These are phyloP conservation scores for Globisporangium splendens DNA, from an alignment of 352 stramenopile genomes.

Conservation along the genomic window DNA sequence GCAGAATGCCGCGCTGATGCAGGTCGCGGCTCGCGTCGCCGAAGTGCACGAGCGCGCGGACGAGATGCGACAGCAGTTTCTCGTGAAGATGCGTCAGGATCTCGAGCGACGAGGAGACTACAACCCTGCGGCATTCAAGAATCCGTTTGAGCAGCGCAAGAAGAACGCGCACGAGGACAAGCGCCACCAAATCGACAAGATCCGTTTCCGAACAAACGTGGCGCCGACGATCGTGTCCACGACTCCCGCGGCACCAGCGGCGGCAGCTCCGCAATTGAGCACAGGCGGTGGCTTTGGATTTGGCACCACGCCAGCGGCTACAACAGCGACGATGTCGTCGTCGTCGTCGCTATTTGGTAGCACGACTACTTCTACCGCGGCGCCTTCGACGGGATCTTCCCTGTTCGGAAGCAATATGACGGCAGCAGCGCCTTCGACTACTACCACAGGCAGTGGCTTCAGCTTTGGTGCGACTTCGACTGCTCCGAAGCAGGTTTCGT, in stretches of 20 bases:
- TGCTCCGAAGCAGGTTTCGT: slow-evolving; percentile 60
- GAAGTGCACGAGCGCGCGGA: slow-evolving; percentile 77
- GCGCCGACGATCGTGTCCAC: slow-evolving; percentile 57
- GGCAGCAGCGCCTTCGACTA: slow-evolving; percentile 1
- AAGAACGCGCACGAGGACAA: slow-evolving; percentile 62
- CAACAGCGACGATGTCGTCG: slow-evolving; percentile 8
- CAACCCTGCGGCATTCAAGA: slow-evolving; percentile 59
- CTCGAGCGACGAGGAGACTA: slow-evolving; percentile 53
- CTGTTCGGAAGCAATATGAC: slow-evolving; percentile 14
- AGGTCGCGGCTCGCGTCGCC: slow-evolving; percentile 67
- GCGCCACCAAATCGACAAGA: slow-evolving; percentile 62
- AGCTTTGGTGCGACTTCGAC: slow-evolving; percentile 24
- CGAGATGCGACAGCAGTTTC: slow-evolving; percentile 63
- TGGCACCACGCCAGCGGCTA: slow-evolving; percentile 15
- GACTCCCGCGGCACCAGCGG: slow-evolving; percentile 8
- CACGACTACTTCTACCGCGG: slow-evolving; percentile 1
- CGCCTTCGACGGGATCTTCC: slow-evolving; percentile 6
- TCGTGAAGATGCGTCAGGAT: slow-evolving; percentile 64
- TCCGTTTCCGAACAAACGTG: slow-evolving; percentile 74
- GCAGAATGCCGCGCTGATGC: slow-evolving; percentile 79
- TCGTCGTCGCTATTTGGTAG: slow-evolving; percentile 17
- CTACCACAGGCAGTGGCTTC: slow-evolving; percentile 27
- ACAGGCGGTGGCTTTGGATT: slow-evolving; percentile 35
- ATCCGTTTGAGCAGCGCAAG: slow-evolving; percentile 77
- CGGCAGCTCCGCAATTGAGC: slow-evolving; percentile 18